Evolutionary conservation across 495 filamentous ascomycete species (phyloP).

Genomic region (Trichoderma reesei): DNA sequence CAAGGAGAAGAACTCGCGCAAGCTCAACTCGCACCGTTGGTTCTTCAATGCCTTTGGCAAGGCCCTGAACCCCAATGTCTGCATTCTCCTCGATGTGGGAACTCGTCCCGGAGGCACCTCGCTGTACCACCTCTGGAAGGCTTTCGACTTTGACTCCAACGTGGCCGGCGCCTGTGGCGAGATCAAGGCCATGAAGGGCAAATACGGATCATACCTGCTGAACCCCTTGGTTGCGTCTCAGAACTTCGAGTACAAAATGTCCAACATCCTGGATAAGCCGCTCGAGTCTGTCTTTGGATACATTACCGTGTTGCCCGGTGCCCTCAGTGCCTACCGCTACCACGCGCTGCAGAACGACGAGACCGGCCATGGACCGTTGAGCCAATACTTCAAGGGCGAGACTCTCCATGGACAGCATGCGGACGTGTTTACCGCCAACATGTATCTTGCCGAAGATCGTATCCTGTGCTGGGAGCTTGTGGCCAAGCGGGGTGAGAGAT

Average conservation of each 20-base stretch:
- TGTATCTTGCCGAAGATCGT: slow-evolving; percentile 97
- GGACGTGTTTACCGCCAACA: slow-evolving; percentile 98
- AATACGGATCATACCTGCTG: slow-evolving; percentile 67
- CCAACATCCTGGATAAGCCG: slow-evolving; percentile 96
- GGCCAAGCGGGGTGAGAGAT: slow-evolving; percentile 86
- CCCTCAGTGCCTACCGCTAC: slow-evolving; percentile 89
- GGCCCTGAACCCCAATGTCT: slow-evolving; percentile 88
- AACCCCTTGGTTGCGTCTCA: slow-evolving; percentile 95
- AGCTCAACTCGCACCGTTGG: slow-evolving; percentile 97
- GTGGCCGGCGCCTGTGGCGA: slow-evolving; percentile 95
- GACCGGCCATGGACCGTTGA: slow-evolving; percentile 87
- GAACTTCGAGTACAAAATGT: slow-evolving; percentile 99
- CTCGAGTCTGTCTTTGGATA: slow-evolving; percentile 96
- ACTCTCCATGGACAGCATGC: slow-evolving; percentile 93
- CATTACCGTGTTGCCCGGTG: slow-evolving; percentile 92
- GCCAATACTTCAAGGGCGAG: slow-evolving; percentile 99
- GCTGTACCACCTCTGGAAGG: slow-evolving; percentile 98
- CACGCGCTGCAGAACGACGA: slow-evolving; percentile 96
- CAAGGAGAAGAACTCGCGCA: slow-evolving; percentile 97
- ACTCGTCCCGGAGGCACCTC: slow-evolving; percentile 78
- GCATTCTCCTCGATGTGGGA: slow-evolving; percentile 91
- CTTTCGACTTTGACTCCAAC: slow-evolving; percentile 93
- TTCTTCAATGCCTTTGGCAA: slow-evolving; percentile 98
- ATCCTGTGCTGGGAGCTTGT: slow-evolving; percentile 99
- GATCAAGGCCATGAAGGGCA: slow-evolving; percentile 92